Percentiles rank a stretch among this genome's conserved stretches.
These are phyloP conservation scores for Aotearoamyces nothofagi DNA, from an alignment of 2,329 filamentous ascomycete genomes.

Conservation along the genomic window DNA sequence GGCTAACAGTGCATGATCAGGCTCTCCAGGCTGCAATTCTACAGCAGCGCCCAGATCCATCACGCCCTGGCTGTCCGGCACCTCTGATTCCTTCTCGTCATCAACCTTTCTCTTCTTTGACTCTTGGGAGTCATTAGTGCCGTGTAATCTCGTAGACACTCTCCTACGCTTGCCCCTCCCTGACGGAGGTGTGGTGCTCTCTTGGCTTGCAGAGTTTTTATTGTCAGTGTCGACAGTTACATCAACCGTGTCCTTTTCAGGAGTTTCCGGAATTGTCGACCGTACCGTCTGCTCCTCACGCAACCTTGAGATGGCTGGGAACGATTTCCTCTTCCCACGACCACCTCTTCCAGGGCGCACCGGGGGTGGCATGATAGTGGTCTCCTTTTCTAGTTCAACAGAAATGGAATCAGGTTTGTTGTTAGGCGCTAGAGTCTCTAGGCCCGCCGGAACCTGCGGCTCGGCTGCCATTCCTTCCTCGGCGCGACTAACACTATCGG, in stretches of 20 bases:
- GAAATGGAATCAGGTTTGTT: background rate
- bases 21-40: background rate
- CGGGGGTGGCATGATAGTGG: background rate
- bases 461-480: background rate
- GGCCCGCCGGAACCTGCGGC: background rate
- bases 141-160: background rate
- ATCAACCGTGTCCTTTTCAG: conserved; percentile 1
- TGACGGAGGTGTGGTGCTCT: no score
- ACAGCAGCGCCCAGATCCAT: no score
- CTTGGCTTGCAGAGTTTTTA: conserved; percentile 6
- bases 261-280: conserved; percentile 14
- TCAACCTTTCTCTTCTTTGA: conserved; percentile 10
- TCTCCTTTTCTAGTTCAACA: background rate
- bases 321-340: background rate
- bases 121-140: background rate
- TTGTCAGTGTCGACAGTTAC: conserved; percentile 3
- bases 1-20: background rate
- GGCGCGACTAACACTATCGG: background rate
- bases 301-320: background rate
- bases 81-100: conserved; percentile 7
- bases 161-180: background rate
- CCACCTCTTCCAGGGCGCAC: no score
- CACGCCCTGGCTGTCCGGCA: conserved; percentile 13
- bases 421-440: background rate
- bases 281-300: background rate